These are phyloP conservation scores for Talaromyces stipitatus DNA, from an alignment of 495 filamentous ascomycete species.

Conservation along the genomic window DNA sequence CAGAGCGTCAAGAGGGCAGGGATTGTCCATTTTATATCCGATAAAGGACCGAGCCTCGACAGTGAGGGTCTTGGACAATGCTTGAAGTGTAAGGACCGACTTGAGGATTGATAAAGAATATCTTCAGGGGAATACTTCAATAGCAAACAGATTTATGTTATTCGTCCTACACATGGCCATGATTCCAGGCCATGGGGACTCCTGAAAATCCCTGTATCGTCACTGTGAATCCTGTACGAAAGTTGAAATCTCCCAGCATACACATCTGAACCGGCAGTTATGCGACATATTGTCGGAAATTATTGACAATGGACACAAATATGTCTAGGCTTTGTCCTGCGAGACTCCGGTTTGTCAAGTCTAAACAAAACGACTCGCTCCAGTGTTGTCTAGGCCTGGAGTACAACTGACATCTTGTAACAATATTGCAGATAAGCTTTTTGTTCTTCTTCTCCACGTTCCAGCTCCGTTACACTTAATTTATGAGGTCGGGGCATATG, in stretches of 20 bases:
- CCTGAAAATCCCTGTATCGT: too few relatives aligned
- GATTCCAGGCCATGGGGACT: too few relatives aligned
- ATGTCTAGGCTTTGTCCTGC: not conserved
- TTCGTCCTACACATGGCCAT: not conserved
- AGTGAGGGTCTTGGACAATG: not conserved
- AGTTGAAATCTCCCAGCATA: too few relatives aligned
- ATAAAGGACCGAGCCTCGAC: not conserved
- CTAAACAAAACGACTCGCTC: not conserved
- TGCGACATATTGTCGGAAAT: not conserved
- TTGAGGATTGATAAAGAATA: not conserved
- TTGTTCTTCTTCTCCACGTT: not conserved
- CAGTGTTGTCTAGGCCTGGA: not conserved
- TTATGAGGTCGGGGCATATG: not conserved
- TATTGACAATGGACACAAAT: not conserved
- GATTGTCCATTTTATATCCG: not conserved
- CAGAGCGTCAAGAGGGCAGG: not conserved
- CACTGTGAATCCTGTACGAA: too few relatives aligned
- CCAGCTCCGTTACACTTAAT: not conserved
- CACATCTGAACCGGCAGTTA: too few relatives aligned
- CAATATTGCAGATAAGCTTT: not conserved
- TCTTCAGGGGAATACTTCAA: too few relatives aligned
- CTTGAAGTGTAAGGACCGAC: not conserved
- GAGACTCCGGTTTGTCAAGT: not conserved
- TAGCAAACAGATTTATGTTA: not conserved
- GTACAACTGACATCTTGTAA: not conserved